Conservation (phyloP, 176 grass and related monocot genomes). For the Echinochloa phyllopogon region DNA sequence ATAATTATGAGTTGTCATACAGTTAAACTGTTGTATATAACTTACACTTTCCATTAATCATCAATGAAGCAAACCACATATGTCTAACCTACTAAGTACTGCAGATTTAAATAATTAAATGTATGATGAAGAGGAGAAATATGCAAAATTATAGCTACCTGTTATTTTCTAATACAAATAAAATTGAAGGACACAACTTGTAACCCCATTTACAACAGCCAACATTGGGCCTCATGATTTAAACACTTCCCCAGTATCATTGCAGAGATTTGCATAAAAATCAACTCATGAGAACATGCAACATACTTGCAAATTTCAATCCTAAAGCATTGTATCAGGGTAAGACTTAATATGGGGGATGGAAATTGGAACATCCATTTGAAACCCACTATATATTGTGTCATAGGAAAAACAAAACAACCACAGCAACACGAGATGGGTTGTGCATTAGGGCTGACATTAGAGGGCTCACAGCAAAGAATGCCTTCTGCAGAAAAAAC, state of each 20-base stretch:
- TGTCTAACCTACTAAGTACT: not conserved
- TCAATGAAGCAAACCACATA: not conserved
- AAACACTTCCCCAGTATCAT: not conserved
- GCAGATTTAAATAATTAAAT: not conserved
- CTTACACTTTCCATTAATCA: not conserved
- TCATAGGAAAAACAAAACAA: too few relatives aligned
- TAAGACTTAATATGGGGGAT: not conserved
- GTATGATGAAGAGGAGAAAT: not conserved
- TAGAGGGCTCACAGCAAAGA: not conserved
- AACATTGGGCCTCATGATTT: not conserved
- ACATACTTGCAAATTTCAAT: not conserved
- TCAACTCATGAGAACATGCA: not conserved
- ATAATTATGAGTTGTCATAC: not conserved
- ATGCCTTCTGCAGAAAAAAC: not conserved
- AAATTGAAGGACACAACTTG: not conserved
- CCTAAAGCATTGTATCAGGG: not conserved
- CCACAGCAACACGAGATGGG: not conserved
- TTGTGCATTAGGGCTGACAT: not conserved
- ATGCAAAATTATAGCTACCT: not conserved
- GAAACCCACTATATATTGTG: not conserved
- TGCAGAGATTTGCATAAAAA: not conserved
- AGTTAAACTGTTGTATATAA: not conserved
- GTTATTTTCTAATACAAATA: constrained; percentile 3
- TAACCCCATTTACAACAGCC: not conserved
- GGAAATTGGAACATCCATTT: not conserved